Evolutionary conservation across 352 stramenopile genomes (phyloP).

Genomic region (Elongisporangium anandrum): DNA sequence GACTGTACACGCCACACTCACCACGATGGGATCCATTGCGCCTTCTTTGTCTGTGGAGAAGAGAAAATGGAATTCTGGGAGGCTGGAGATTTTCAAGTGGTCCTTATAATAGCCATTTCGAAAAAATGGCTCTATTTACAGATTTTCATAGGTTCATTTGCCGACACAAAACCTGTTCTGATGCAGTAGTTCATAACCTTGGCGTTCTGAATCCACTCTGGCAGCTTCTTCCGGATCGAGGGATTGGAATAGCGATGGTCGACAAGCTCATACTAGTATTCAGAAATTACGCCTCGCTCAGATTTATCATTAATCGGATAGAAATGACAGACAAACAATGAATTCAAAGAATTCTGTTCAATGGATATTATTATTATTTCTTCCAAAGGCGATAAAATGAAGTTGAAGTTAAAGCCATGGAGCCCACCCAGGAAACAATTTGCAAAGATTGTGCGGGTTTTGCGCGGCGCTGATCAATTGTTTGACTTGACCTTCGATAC

Average conservation of each 20-base stretch:
- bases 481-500: slow-evolving; percentile 98
- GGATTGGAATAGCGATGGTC: slow-evolving; percentile 91
- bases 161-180: too few relatives aligned
- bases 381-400: not conserved
- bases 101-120: too few relatives aligned
- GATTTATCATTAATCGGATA: too few relatives aligned
- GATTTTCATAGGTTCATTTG: too few relatives aligned
- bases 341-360: too few relatives aligned
- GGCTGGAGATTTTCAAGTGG: not conserved
- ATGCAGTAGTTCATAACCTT: too few relatives aligned
- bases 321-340: too few relatives aligned
- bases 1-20: not conserved
- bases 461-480: slow-evolving; percentile 95
- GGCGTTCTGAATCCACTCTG: slow-evolving; percentile 84
- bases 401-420: slow-evolving; percentile 88
- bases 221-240: slow-evolving; percentile 59
- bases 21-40: not conserved
- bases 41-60: not conserved
- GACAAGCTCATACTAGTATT: too few relatives aligned
- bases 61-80: not conserved
- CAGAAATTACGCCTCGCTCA: too few relatives aligned
- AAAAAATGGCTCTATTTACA: too few relatives aligned
- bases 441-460: slow-evolving; percentile 94
- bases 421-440: slow-evolving; percentile 95
- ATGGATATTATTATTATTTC: not conserved